These are phyloP conservation scores for Xerocomellus chrysenteron DNA, from an alignment of 768 basidiomycete genomes.

Conservation along the genomic window DNA sequence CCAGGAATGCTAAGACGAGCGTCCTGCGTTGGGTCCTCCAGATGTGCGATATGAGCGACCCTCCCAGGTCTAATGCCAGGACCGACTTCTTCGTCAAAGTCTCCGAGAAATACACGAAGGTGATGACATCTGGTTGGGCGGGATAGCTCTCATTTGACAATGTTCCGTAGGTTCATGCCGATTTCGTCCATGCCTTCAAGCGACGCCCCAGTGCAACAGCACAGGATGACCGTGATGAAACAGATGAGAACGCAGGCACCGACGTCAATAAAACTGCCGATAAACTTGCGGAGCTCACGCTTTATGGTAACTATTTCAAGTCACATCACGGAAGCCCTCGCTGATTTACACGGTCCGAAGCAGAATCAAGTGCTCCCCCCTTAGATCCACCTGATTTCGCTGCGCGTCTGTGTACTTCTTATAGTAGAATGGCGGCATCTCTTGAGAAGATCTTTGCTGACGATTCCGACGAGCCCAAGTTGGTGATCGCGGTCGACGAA, in stretches of 20 bases:
- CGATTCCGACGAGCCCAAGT: background rate
- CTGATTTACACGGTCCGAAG: background rate
- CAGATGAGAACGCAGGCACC: rapidly evolving
- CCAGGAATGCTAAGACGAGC: background rate
- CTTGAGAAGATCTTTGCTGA: background rate
- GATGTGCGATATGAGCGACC: constrained; percentile 6
- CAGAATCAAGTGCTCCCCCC: background rate
- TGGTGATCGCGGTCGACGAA: constrained; percentile 19
- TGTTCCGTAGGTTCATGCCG: background rate
- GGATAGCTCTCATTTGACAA: background rate
- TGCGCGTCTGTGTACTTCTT: background rate
- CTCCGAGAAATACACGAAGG: background rate
- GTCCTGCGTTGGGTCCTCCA: background rate
- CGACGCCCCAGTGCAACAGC: background rate
- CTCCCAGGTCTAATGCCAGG: background rate
- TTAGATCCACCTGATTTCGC: background rate
- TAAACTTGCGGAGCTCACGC: background rate
- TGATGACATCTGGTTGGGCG: background rate
- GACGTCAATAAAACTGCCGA: background rate
- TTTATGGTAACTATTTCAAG: background rate
- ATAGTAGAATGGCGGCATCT: background rate
- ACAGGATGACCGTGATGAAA: background rate
- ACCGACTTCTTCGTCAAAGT: background rate
- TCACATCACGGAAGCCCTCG: background rate
- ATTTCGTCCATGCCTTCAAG: background rate